phyloP scores from a whole-genome alignment of 2,329 filamentous ascomycete genomes.

The Aspergillus neoniger region DNA sequence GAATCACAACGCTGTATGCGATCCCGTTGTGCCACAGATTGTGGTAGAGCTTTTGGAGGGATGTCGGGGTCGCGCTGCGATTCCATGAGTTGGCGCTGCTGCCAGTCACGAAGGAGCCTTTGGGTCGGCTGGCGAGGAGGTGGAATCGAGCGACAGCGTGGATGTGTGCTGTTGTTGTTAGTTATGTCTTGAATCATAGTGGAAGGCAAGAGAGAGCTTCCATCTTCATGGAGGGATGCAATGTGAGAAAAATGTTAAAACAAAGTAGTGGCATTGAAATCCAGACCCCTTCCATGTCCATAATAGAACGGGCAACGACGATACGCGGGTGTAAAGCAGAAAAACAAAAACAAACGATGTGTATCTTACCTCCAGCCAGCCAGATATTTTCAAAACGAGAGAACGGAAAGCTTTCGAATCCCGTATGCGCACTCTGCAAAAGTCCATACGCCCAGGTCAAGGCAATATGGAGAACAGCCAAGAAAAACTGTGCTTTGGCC shows the following conservation, averaged over 20 bases:
- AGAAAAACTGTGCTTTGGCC: slow-evolving; percentile 17
- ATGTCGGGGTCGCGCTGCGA: slow-evolving; percentile 6
- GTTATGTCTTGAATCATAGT: neutral
- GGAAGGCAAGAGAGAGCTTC: neutral
- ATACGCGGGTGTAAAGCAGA: neutral
- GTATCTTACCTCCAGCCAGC: slow-evolving; percentile 27
- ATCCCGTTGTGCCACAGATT: slow-evolving; percentile 24
- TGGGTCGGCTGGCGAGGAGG: slow-evolving; percentile 26
- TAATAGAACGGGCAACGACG: neutral
- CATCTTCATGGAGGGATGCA: neutral
- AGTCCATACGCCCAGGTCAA: slow-evolving; percentile 26
- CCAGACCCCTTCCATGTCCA: neutral
- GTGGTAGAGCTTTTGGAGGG: slow-evolving; percentile 11
- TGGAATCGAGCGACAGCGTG: slow-evolving; percentile 27
- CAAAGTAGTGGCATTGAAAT: neutral
- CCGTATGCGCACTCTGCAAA: slow-evolving; percentile 24
- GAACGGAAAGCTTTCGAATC: slow-evolving; percentile 26
- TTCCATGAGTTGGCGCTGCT: slow-evolving; percentile 31
- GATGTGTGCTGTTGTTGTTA: slow-evolving; percentile 22
- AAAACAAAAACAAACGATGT: neutral
- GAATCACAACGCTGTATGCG: slow-evolving; percentile 18
- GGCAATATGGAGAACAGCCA: slow-evolving; percentile 16
- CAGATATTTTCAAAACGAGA: slow-evolving; percentile 32
- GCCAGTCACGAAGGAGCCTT: slow-evolving; percentile 34
- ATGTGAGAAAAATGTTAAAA: neutral